Evolutionary conservation across 495 filamentous ascomycete species (phyloP).

Genomic region (Evernia prunastri): DNA sequence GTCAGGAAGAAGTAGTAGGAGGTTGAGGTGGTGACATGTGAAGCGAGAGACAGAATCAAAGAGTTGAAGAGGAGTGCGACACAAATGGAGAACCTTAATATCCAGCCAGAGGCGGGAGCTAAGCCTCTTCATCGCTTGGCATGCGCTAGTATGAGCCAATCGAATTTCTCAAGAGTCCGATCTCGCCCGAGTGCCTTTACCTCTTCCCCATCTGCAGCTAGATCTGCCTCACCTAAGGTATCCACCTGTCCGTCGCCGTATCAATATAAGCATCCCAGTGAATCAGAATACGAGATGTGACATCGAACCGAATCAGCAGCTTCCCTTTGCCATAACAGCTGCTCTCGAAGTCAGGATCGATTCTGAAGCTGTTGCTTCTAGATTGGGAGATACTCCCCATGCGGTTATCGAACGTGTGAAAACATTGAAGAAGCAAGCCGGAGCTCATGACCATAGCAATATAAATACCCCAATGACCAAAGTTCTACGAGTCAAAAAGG

Average conservation of each 20-base stretch:
- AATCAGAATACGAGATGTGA: background rate
- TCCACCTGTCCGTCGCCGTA: background rate
- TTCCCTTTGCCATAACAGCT: background rate
- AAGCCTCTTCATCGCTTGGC: slow-evolving; percentile 4
- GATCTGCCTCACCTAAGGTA: too few relatives aligned
- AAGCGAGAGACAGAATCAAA: background rate
- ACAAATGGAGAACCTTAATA: background rate
- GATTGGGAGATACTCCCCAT: background rate
- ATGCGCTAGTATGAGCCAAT: slow-evolving; percentile 1
- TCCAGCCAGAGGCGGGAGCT: background rate
- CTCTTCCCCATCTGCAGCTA: too few relatives aligned
- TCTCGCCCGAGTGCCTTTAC: background rate
- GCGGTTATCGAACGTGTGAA: background rate
- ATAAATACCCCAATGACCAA: background rate
- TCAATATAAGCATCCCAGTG: background rate
- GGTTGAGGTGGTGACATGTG: background rate
- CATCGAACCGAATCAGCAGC: background rate
- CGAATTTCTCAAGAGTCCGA: background rate
- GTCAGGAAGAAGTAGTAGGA: background rate
- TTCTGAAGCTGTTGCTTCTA: background rate
- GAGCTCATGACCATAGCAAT: background rate
- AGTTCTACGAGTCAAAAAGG: background rate
- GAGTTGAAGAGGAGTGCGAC: background rate
- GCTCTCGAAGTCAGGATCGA: background rate
- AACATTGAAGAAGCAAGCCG: background rate